Conservation (phyloP, 2,329 filamentous ascomycete genomes). For the Fusarium nisikadoi region DNA sequence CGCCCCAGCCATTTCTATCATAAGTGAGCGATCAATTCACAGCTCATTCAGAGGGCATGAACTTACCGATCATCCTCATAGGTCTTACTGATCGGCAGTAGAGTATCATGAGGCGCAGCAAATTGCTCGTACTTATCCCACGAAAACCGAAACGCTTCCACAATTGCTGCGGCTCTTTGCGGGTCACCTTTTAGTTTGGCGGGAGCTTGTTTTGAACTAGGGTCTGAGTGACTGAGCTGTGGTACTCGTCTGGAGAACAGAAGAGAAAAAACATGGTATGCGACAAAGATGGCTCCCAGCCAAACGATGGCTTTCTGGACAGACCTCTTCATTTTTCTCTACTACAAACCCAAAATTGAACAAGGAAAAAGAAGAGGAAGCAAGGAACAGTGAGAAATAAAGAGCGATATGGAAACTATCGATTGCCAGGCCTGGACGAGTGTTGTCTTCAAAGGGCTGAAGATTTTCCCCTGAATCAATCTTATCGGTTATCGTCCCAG, state of each 20-base stretch:
- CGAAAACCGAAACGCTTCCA: slow-evolving; percentile 28
- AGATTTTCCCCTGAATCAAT: not conserved
- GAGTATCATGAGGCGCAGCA: slow-evolving; percentile 33
- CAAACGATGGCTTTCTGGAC: slow-evolving; percentile 2
- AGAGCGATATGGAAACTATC: not conserved
- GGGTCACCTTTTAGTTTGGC: not conserved
- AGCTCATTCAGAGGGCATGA: rapidly evolving
- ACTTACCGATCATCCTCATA: slow-evolving; percentile 33
- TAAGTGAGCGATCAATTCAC: rapidly evolving
- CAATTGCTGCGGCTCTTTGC: slow-evolving; percentile 17
- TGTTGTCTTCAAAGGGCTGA: not conserved
- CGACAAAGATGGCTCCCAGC: slow-evolving; percentile 14
- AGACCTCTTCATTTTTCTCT: not conserved
- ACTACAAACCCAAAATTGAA: rapidly evolving
- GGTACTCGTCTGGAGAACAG: not conserved
- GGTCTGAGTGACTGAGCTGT: not conserved
- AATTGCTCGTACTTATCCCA: slow-evolving; percentile 35
- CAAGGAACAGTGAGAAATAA: rapidly evolving
- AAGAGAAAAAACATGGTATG: not conserved
- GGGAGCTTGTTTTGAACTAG: rapidly evolving
- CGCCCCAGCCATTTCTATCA: slow-evolving; percentile 36
- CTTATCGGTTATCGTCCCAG: not conserved
- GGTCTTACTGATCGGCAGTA: slow-evolving; percentile 11
- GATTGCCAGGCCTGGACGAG: rapidly evolving
- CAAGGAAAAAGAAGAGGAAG: rapidly evolving